Percentiles rank a stretch among this genome's conserved stretches.
Evolutionary conservation across 1,139 yeast genomes (phyloP).

Genomic region (Debaryomycetaceae sp.): DNA sequence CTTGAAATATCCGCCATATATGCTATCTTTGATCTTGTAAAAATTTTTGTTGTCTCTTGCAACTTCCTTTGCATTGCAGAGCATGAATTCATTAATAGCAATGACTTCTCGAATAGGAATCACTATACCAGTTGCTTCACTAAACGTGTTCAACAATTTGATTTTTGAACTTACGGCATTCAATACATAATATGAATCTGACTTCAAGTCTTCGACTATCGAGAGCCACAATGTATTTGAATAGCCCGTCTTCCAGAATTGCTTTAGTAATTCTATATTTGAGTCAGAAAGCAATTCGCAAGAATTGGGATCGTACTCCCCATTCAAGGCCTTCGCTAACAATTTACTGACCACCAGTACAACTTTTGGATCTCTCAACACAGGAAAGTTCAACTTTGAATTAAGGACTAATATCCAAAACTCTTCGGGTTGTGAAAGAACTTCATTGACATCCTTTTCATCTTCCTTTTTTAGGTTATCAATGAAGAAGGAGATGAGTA

Average conservation of each 20-base stretch:
- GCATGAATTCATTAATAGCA: conserved; percentile 16
- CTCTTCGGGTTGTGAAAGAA: background rate
- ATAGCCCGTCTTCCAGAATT: background rate
- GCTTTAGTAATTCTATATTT: conserved; percentile 5
- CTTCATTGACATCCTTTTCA: background rate
- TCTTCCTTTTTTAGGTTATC: background rate
- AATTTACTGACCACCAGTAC: background rate
- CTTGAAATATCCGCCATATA: conserved; percentile 32
- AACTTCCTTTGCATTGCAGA: conserved; percentile 21
- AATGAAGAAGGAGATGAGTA: background rate
- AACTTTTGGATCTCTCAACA: background rate
- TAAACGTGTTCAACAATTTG: conserved; percentile 28
- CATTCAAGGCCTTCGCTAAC: conserved; percentile 1
- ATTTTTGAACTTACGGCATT: conserved; percentile 27
- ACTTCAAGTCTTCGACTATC: conserved; percentile 21
- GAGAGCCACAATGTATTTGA: background rate
- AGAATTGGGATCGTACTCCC: conserved; percentile 1
- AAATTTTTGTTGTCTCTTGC: conserved; percentile 28
- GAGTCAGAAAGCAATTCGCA: conserved; percentile 9
- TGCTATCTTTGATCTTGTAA: conserved; percentile 43
- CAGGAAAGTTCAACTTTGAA: background rate
- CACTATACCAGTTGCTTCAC: conserved; percentile 3
- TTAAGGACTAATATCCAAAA: conserved; percentile 20
- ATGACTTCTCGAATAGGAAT: conserved; percentile 8
- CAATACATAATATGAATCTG: conserved; percentile 25